phyloP scores from a whole-genome alignment of 1,139 yeast species.

The Kodamaea sp. region DNA sequence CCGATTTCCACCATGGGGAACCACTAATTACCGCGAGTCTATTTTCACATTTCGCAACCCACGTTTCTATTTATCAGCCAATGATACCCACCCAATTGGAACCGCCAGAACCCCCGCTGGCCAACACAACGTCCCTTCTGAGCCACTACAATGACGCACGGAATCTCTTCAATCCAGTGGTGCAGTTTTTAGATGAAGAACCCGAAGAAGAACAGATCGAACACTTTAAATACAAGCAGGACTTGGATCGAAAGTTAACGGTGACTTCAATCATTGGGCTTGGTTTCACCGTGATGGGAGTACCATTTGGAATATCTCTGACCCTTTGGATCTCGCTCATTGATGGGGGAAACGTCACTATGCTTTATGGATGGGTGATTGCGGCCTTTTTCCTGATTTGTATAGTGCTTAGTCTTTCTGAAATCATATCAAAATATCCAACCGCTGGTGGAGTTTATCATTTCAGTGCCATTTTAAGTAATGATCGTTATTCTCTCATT shows the following conservation, averaged over 20 bases:
- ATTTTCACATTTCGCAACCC: too few species aligned
- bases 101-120: too few species aligned
- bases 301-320: conserved; percentile 70
- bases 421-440: conserved; percentile 70
- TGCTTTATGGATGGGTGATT: conserved; percentile 65
- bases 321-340: conserved; percentile 65
- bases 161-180: conserved; percentile 4
- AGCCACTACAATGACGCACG: neutral
- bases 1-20: too few species aligned
- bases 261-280: conserved; percentile 67
- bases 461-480: conserved; percentile 66
- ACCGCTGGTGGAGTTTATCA: conserved; percentile 75
- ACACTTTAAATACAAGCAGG: conserved; percentile 69
- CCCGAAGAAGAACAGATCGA: conserved; percentile 59
- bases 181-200: conserved; percentile 22
- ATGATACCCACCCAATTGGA: too few species aligned
- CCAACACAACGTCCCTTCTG: too few species aligned
- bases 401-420: conserved; percentile 66
- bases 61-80: too few species aligned
- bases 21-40: too few species aligned
- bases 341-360: conserved; percentile 72
- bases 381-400: conserved; percentile 59
- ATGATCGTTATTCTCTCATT: conserved; percentile 48
- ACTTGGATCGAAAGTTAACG: conserved; percentile 59
- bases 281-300: conserved; percentile 76